Evolutionary conservation across 2,329 filamentous ascomycete species (phyloP).

Genomic region (Endoconidiophora polonica): DNA sequence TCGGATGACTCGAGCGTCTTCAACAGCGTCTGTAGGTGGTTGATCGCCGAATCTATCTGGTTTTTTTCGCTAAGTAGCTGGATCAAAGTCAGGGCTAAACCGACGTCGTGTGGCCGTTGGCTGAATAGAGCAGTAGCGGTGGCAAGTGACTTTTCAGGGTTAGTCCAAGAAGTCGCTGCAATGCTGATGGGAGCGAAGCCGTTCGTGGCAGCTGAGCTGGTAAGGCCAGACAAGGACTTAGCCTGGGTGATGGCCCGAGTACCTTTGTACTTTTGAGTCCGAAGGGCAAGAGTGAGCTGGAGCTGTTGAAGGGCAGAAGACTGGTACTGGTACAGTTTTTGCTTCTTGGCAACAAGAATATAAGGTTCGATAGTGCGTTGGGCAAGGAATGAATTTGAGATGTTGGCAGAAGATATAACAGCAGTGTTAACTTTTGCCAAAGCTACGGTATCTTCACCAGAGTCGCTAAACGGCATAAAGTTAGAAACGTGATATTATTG

Average conservation of each 20-base stretch:
- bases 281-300: constrained; percentile 40
- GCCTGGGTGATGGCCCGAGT: constrained; percentile 1
- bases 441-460: constrained; percentile 48
- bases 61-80: constrained; percentile 63
- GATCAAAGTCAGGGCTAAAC: constrained; percentile 60
- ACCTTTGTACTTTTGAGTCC: constrained; percentile 40
- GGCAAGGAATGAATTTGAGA: constrained; percentile 48
- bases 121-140: constrained; percentile 7
- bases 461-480: constrained; percentile 30
- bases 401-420: constrained; percentile 23
- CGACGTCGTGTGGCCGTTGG: constrained; percentile 36
- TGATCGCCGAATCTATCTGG: constrained; percentile 56
- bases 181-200: constrained; percentile 11
- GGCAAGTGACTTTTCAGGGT: constrained; percentile 7
- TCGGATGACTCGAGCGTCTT: constrained; percentile 48
- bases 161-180: constrained; percentile 6
- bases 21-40: constrained; percentile 61
- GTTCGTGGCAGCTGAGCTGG: constrained; percentile 5
- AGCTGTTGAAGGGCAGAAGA: constrained; percentile 35
- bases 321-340: constrained; percentile 60
- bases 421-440: constrained; percentile 50
- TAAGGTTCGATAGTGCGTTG: constrained; percentile 44
- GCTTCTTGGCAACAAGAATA: constrained; percentile 34
- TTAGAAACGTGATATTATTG: background rate
- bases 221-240: constrained; percentile 1